phyloP scores from a whole-genome alignment of 306 rosid genomes.

The Trifolium pratense region DNA sequence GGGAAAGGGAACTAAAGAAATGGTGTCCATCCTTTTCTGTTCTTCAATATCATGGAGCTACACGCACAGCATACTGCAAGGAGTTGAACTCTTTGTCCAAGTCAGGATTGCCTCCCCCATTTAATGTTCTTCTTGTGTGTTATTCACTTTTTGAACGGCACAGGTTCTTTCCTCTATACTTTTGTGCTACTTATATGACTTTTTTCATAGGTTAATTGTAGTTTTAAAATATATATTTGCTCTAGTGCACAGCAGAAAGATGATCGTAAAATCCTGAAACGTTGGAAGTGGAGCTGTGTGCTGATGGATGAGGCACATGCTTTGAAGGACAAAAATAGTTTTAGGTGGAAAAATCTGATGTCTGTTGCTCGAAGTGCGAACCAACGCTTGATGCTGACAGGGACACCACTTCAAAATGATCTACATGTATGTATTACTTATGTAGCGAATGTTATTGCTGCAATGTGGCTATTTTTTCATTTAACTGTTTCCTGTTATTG shows the following conservation, averaged over 20 bases:
- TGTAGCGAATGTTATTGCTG: slow-evolving; percentile 21
- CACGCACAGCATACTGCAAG: slow-evolving; percentile 72
- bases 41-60: slow-evolving; percentile 89
- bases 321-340: slow-evolving; percentile 90
- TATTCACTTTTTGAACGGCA: slow-evolving; percentile 97
- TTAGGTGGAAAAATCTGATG: slow-evolving; percentile 96
- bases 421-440: slow-evolving; percentile 68
- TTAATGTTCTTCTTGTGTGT: slow-evolving; percentile 95
- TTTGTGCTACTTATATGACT: neutral
- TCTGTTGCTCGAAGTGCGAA: slow-evolving; percentile 88
- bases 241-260: slow-evolving; percentile 96
- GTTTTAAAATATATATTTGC: slow-evolving; percentile 45
- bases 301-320: slow-evolving; percentile 99
- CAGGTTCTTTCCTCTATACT: slow-evolving; percentile 60
- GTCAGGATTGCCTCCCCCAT: slow-evolving; percentile 86
- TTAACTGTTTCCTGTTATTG: slow-evolving; percentile 21
- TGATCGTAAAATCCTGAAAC: slow-evolving; percentile 89
- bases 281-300: slow-evolving; percentile 97
- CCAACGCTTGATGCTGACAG: slow-evolving; percentile 96
- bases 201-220: slow-evolving; percentile 31
- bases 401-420: slow-evolving; percentile 98
- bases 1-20: slow-evolving; percentile 91
- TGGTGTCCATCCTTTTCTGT: slow-evolving; percentile 93
- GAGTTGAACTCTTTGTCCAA: slow-evolving; percentile 83
- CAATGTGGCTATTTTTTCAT: slow-evolving; percentile 36